phyloP scores from a whole-genome alignment of 331 rosid genomes.

The Pyrus hybrid region DNA sequence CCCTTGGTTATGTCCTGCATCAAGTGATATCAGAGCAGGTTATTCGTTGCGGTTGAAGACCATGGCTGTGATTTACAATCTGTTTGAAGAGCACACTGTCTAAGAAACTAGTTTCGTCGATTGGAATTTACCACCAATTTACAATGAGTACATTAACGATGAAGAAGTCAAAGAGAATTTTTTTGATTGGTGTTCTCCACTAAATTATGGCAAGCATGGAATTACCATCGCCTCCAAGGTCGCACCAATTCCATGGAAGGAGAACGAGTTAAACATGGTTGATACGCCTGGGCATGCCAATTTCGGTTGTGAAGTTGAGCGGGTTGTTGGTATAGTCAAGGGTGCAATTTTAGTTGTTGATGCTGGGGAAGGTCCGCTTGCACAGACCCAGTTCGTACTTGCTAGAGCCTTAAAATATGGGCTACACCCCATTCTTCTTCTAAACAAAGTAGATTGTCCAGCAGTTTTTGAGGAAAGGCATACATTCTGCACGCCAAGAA shows the following conservation, averaged over 20 bases:
- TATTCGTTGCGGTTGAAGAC: too few relatives aligned
- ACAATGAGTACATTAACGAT: too few relatives aligned
- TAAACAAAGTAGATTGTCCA: constrained; percentile 96
- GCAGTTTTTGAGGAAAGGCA: too few relatives aligned
- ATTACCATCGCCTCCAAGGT: constrained; percentile 98
- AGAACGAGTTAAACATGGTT: constrained; percentile 82
- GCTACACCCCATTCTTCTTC: constrained; percentile 81
- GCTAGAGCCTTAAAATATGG: constrained; percentile 94
- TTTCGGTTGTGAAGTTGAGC: constrained; percentile 98
- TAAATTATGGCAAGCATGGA: constrained; percentile 93
- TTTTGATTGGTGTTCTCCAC: too few relatives aligned
- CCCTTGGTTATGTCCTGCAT: too few relatives aligned
- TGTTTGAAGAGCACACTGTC: too few relatives aligned
- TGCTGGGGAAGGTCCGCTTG: constrained; percentile 99
- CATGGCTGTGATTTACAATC: too few relatives aligned
- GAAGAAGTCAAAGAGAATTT: too few relatives aligned
- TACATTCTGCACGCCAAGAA: too few relatives aligned
- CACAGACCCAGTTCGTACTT: constrained; percentile 91
- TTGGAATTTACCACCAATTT: too few relatives aligned
- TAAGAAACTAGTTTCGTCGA: too few relatives aligned
- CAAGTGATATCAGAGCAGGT: too few relatives aligned
- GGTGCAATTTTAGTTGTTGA: constrained; percentile 94
- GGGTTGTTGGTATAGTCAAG: constrained; percentile 96
- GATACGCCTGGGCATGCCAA: constrained; percentile 99
- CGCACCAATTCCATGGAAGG: constrained; percentile 75